Conservation (phyloP, 768 basidiomycete genomes). For the Sarcodon aspratus region DNA sequence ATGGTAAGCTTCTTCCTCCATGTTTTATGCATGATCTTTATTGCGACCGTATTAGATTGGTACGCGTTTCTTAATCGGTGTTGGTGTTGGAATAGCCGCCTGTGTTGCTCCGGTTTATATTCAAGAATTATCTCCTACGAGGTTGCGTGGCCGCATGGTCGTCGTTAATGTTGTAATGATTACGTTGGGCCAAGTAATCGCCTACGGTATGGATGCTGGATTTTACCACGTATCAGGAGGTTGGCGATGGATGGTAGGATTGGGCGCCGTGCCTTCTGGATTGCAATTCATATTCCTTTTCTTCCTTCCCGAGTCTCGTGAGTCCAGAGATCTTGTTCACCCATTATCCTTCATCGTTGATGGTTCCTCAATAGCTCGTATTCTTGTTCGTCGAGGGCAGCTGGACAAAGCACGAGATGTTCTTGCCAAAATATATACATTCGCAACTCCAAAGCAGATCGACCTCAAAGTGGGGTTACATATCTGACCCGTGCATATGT, state of each 20-base stretch:
- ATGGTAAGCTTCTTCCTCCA: slow-evolving; percentile 35
- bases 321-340: slow-evolving; percentile 15
- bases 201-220: slow-evolving; percentile 63
- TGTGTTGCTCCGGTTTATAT: slow-evolving; percentile 78
- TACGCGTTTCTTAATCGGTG: slow-evolving; percentile 64
- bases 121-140: slow-evolving; percentile 71
- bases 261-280: slow-evolving; percentile 59
- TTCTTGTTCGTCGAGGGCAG: slow-evolving; percentile 47
- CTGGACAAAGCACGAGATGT: slow-evolving; percentile 38
- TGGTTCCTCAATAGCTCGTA: slow-evolving; percentile 32
- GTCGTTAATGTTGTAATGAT: slow-evolving; percentile 78
- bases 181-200: slow-evolving; percentile 71
- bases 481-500: background rate
- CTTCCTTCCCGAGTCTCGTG: slow-evolving; percentile 72
- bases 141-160: slow-evolving; percentile 66
- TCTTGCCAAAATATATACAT: slow-evolving; percentile 58
- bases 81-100: slow-evolving; percentile 65
- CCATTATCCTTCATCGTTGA: background rate
- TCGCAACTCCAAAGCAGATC: slow-evolving; percentile 51
- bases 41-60: slow-evolving; percentile 32
- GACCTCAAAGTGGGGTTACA: slow-evolving; percentile 43
- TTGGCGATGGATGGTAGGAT: slow-evolving; percentile 81
- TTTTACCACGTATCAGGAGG: slow-evolving; percentile 48
- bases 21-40: background rate
- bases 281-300: slow-evolving; percentile 49